Evolutionary conservation across 2,329 filamentous ascomycete genomes (phyloP), one percentile per base, ranked within the genome.

Genomic region (Pestalotiopsis sp.): DNA sequence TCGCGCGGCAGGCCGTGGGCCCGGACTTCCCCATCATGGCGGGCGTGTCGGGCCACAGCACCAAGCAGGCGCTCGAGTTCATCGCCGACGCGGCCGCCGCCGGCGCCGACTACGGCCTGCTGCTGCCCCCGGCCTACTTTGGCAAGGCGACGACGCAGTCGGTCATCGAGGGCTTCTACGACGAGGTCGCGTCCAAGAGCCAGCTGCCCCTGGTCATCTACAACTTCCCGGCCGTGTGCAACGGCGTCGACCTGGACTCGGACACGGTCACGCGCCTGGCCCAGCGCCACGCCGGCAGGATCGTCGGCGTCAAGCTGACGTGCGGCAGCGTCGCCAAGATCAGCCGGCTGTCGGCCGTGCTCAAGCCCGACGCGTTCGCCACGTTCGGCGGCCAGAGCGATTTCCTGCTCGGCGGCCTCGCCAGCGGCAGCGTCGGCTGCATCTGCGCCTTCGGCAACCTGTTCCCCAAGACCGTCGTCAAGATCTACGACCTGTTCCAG

Each of bases 371-470:
- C 2, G 78, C 84, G 12, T 94, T 94, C 75, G 87, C 90, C 1
- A 87, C 89, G 0, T 93, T 89, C 74, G 91, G 91, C 0, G 92
- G 92, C 0, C 91, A 94, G 80, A 89, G 88, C 1, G 92, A 94
- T 75, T 94, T 92, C 77, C 78, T 94, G 27, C 81, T 92, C 63
- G 88, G 87, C 2, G 88, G 87, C 0, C 77, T 92, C 41, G 83
- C 84, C 1, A 85, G 86, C 6, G 89, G 90, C 17, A 87, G 85
- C 38, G 83, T 85, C 2, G 90, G 90, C 11, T 88, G 85, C 71
- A 88, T 92, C 64, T 87, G 89, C 0, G 89, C 88, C 3, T 87
- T 91, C 70, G 90, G 84, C 31, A 91, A 92, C 71, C 80, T 91
- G 2, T 89, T 87, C 72, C 89, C 88, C 9, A 85, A 83, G 74